Base-by-base conservation (phyloP, 1,139 yeast genomes). In the Pichia norvegensis region DNA sequence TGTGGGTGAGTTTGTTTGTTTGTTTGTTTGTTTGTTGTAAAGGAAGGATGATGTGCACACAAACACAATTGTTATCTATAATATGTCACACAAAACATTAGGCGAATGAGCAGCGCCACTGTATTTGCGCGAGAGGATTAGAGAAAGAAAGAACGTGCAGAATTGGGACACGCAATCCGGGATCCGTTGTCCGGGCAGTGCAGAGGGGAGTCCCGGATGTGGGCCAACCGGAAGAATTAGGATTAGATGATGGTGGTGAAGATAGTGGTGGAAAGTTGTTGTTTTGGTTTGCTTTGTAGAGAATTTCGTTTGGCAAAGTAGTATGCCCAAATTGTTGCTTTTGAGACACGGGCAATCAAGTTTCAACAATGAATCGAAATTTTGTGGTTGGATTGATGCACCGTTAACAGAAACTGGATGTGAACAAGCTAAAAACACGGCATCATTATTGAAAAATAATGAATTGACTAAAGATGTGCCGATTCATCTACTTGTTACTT, bases 331-430 rank as follows among this genome's bases (percentile, higher is more conserved):
- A 46, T 62, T 79, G 21, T 68, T 80, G 6, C 68, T 79, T 9
- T 69, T 80, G 37, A 74, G 95, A 55, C 94, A 85, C 58, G 95
- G 95, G 2, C 85, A 84, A 57, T 79, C 86, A 19, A 76, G 78
- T 58, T 77, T 85, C 75, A 85, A 85, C 59, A 76, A 81, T 54
- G 76, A 74, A 46, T 79, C 82, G 60, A 70, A 74, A 51, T 85
- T 85, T 61, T 82, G 92, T 58, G 95, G 95, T 2, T 85, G 95
- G 95, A 73, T 81, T n/a, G 92, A 85, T 62, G 78, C 83, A 11
- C 74, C 74, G 35, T 65, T 84, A 46, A 76, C 85, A 4, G 72
- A 66, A 1, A 74, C 74, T 50, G 94, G 95, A 3, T 65, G 70
- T 49, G 55, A 65, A 11, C 92, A 84, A 59, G 94, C 94, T 1